phyloP scores from a whole-genome alignment of 2,329 filamentous ascomycete species.

The Lecanicillium sp. region DNA sequence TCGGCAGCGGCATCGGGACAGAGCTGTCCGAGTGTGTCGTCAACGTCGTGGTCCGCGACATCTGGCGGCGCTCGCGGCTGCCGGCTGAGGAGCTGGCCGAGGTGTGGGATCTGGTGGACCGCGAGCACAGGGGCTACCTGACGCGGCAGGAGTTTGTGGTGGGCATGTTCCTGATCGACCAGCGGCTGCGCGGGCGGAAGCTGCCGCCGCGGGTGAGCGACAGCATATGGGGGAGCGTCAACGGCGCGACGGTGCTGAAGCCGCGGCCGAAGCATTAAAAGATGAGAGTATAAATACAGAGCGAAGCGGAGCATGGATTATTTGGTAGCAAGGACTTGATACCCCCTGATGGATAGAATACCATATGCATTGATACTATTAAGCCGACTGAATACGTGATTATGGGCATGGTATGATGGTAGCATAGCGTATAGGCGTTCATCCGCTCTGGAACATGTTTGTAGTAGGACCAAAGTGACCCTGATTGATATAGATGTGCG shows the following conservation, averaged over 20 bases:
- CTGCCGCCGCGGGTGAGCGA: conserved; percentile 63
- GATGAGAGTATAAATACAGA: background rate
- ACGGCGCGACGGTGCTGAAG: conserved; percentile 36
- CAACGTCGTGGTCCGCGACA: conserved; percentile 64
- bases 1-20: conserved; percentile 16
- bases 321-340: conserved; percentile 3
- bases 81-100: conserved; percentile 63
- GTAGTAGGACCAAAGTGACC: no score
- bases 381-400: no score
- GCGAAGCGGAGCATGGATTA: background rate
- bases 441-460: no score
- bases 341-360: no score
- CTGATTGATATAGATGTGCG: no score
- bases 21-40: conserved; percentile 48
- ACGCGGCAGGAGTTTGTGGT: conserved; percentile 71
- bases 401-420: no score
- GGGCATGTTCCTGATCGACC: conserved; percentile 76
- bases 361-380: no score
- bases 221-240: conserved; percentile 70
- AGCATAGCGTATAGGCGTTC: no score
- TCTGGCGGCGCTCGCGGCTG: conserved; percentile 68
- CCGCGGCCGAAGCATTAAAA: conserved; percentile 22
- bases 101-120: conserved; percentile 71
- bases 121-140: conserved; percentile 48
- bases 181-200: conserved; percentile 73